Evolutionary conservation across 352 stramenopile genomes (phyloP), one percentile per base, ranked within the genome.

Genomic region (Nothophytophthora sp.): DNA sequence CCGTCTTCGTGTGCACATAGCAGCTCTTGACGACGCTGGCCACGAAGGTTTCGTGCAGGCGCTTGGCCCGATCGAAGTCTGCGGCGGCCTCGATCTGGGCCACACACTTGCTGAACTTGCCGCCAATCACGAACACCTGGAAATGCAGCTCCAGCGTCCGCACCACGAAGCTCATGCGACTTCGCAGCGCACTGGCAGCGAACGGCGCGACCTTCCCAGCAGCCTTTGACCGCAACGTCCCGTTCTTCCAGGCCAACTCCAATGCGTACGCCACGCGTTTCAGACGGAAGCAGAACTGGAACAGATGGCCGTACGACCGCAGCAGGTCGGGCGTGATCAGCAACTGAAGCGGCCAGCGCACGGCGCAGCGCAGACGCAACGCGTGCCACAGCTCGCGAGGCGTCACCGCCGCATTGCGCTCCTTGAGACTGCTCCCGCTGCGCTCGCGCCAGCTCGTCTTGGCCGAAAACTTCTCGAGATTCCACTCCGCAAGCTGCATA

Each of bases 271-370:
- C 64, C 11, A 89, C 63, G 19, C 83, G 83, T 44, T 93, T 93
- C 34, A 93, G 51, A 2, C 78, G 78, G 39, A 93, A 89, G 33
- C 73, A 87, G 40, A 93, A 88, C 59, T 89, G 80, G 52, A 91
- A 93, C 24, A 93, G 41, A 12, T 84, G 67, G n/a, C 55, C 59
- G 43, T 93, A 93, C 5, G 67, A 81, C 6, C 69, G 64, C 51
- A 90, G 34, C 5, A 84, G 34, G 7, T 85, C 67, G 12, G 60
- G 60, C 7, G 78, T 74, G 13, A 91, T 63, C 8, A 93, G 67
- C 38, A 91, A 28, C 51, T 87, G 83, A 38, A 92, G 60, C 7
- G 81, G 81, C 79, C 81, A 90, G 6, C 47, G 70, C 9, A 88
- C 63, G 24, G 74, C 53, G 45, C 78, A 85, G 2, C 60, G 49